phyloP scores from a whole-genome alignment of 495 filamentous ascomycete genomes.

The Delitschia confertaspora region DNA sequence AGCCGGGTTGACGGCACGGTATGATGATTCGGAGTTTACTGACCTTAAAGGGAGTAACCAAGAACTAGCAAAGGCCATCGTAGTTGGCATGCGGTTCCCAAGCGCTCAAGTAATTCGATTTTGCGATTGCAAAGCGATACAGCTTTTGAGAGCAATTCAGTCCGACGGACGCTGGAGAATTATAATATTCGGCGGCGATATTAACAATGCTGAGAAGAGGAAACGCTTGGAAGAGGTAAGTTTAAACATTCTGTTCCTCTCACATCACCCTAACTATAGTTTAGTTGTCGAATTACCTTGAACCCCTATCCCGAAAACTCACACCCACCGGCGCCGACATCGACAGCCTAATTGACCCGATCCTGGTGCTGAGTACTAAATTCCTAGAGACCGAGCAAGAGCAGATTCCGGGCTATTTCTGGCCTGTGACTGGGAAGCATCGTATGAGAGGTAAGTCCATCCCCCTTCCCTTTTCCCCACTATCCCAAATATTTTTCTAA shows the following conservation, averaged over 20 bases:
- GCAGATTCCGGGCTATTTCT: slow-evolving; percentile 51
- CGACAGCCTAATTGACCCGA: slow-evolving; percentile 53
- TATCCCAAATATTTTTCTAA: slow-evolving; percentile 18
- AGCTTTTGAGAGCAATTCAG: slow-evolving; percentile 44
- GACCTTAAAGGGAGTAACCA: slow-evolving; percentile 8
- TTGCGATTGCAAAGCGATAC: slow-evolving; percentile 48
- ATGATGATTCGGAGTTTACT: slow-evolving; percentile 29
- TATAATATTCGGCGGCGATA: slow-evolving; percentile 50
- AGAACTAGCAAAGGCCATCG: slow-evolving; percentile 37
- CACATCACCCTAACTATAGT: neutral
- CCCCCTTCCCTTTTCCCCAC: neutral
- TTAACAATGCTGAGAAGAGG: slow-evolving; percentile 31
- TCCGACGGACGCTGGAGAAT: slow-evolving; percentile 53
- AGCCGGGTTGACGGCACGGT: slow-evolving; percentile 53
- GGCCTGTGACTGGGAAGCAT: slow-evolving; percentile 50
- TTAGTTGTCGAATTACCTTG: slow-evolving; percentile 34
- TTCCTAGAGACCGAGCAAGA: slow-evolving; percentile 50
- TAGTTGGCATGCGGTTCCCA: slow-evolving; percentile 51
- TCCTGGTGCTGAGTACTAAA: slow-evolving; percentile 47
- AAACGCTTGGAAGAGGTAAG: slow-evolving; percentile 19
- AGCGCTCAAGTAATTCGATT: slow-evolving; percentile 48
- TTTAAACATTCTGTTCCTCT: neutral
- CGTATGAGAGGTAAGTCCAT: slow-evolving; percentile 45
- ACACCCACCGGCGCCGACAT: slow-evolving; percentile 40
- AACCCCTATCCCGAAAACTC: slow-evolving; percentile 37